Conservation (phyloP, 345 rosid genomes). For the Camelina laxa region DNA sequence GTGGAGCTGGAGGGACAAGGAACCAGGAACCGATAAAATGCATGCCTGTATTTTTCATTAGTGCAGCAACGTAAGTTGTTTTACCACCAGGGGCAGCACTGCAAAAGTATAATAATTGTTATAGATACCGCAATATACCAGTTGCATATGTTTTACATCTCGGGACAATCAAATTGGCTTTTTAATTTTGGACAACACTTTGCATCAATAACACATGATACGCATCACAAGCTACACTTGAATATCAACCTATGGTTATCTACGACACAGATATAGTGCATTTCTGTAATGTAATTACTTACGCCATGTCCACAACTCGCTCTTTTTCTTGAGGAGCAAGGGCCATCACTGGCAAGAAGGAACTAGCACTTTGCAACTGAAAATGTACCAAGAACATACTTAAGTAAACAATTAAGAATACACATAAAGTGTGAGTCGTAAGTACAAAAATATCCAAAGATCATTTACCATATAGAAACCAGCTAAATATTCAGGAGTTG, state of each 20-base stretch:
- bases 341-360: slow-evolving; percentile 97
- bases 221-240: neutral
- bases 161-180: neutral
- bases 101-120: slow-evolving; percentile 43
- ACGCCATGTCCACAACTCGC: slow-evolving; percentile 93
- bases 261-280: slow-evolving; percentile 6
- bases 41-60: slow-evolving; percentile 88
- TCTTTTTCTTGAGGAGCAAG: slow-evolving; percentile 98
- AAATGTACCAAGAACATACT: slow-evolving; percentile 19
- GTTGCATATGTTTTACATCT: slow-evolving; percentile 41
- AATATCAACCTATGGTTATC: slow-evolving; percentile 5
- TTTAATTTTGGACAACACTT: neutral
- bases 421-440: neutral
- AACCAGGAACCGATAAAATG: slow-evolving; percentile 17
- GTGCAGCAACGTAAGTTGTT: slow-evolving; percentile 78
- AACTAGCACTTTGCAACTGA: slow-evolving; percentile 95
- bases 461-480: slow-evolving; percentile 84
- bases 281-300: slow-evolving; percentile 46
- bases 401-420: slow-evolving; percentile 20
- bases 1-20: slow-evolving; percentile 3
- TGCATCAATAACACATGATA: neutral
- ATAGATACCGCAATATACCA: slow-evolving; percentile 16
- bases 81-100: slow-evolving; percentile 99
- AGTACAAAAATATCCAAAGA: slow-evolving; percentile 8
- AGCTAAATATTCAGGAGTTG: slow-evolving; percentile 98